Percentiles rank a stretch among this genome's conserved stretches.
These are phyloP conservation scores for Chenopodium berlandieri DNA, from an alignment of 148 eudicot species.

Conservation along the genomic window DNA sequence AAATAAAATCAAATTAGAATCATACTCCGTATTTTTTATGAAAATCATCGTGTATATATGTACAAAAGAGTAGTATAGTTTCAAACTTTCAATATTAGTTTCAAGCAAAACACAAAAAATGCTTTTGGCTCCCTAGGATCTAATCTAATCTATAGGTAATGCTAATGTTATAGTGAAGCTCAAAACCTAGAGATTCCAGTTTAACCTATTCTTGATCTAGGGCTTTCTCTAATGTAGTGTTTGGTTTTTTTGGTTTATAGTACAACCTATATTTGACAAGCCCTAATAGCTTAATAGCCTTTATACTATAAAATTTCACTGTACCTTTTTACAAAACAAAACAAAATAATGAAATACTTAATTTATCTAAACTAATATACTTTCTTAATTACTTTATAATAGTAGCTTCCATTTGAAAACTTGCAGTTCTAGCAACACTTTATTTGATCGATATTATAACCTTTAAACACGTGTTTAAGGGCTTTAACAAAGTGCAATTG, in stretches of 20 bases:
- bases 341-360: neutral
- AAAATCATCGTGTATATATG: too few relatives aligned
- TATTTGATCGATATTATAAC: slow-evolving; percentile 3
- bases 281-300: slow-evolving; percentile 18
- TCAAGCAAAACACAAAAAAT: too few relatives aligned
- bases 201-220: neutral
- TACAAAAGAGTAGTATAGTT: too few relatives aligned
- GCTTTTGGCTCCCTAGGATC: neutral
- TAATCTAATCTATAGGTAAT: neutral
- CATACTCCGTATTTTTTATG: too few relatives aligned
- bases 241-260: neutral
- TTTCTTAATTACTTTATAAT: neutral
- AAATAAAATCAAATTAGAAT: too few relatives aligned
- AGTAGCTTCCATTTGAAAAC: slow-evolving; percentile 9
- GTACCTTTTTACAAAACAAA: neutral
- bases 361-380: too few relatives aligned
- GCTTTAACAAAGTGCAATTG: neutral
- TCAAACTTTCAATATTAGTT: too few relatives aligned
- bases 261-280: slow-evolving; percentile 2
- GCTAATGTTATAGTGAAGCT: neutral
- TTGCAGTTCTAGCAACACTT: neutral
- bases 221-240: neutral
- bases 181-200: slow-evolving; percentile 3
- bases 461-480: slow-evolving; percentile 11
- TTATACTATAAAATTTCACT: neutral